Percentiles rank a stretch among this genome's conserved stretches.
Evolutionary conservation across 768 basidiomycete species (phyloP).

Genomic region (Peribolospora kevripleyi): DNA sequence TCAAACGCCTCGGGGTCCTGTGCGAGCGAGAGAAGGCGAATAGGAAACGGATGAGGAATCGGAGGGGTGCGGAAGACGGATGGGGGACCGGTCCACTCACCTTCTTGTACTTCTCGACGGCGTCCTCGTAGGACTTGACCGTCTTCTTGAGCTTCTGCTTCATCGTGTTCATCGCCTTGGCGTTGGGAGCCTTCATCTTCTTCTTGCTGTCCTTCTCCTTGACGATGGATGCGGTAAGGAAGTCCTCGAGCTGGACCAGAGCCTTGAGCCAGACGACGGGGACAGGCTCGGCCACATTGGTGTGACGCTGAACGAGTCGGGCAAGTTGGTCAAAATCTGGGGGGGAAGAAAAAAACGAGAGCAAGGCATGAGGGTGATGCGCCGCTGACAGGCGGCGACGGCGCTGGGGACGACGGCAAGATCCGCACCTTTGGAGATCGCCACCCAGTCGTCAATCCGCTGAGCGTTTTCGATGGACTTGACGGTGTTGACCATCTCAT

Average conservation of each 20-base stretch:
- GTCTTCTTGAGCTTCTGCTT: constrained; percentile 92
- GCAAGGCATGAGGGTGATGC: not conserved
- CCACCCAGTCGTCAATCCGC: constrained; percentile 92
- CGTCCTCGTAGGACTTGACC: constrained; percentile 60
- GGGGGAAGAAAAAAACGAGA: not conserved
- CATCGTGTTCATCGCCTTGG: constrained; percentile 85
- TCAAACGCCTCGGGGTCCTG: constrained; percentile 80
- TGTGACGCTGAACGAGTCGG: constrained; percentile 68
- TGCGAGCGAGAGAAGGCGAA: not conserved
- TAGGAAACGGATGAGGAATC: not conserved
- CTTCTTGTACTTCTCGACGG: constrained; percentile 51
- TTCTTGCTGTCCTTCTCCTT: constrained; percentile 86
- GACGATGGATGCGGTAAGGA: constrained; percentile 43
- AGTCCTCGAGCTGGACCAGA: constrained; percentile 45
- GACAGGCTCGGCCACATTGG: constrained; percentile 59
- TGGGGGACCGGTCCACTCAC: constrained; percentile 24
- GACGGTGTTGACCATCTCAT: constrained; percentile 82
- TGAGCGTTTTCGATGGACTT: constrained; percentile 80
- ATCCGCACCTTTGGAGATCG: constrained; percentile 55
- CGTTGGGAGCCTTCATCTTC: constrained; percentile 73
- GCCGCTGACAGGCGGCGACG: not conserved
- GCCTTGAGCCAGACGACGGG: constrained; percentile 66
- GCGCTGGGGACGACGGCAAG: not conserved
- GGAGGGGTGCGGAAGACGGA: not conserved
- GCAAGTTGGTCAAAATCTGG: constrained; percentile 87